Base-by-base conservation (phyloP, 2,329 filamentous ascomycete species). In the Fusarium nodosum region DNA sequence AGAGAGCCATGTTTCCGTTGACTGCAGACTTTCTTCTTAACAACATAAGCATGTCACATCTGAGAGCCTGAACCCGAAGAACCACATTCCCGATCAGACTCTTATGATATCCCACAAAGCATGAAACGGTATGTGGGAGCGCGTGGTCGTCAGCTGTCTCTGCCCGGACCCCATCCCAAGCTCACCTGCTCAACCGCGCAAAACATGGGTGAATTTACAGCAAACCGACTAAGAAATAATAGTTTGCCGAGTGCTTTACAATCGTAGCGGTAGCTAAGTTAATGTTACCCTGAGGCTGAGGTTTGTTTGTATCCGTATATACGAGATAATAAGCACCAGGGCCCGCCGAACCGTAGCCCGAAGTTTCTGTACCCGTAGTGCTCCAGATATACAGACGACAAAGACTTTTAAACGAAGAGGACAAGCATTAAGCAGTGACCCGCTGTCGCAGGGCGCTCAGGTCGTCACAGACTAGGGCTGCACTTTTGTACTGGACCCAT, bases 361-460 rank as follows among this genome's bases (percentile, higher is more conserved):
- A 39, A 41, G 28, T 16, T 24, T 54, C 30, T 26, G 18, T 45
- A 12, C 45, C 30, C 20, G 18, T 45, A 12, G 18, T 56, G 53
- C 42, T 30, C 26, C 42, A 36, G 42, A 20, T 36, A 38, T 34
- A 56, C 31, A 47, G 41, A 64, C 13, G 18, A 20, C n/a, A 41
- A 31, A 28, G 34, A 31, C 31, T 30, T 46, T 57, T 30, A 24
- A 54, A 18, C 38, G 36, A 41, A 24, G 7, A 55, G 26, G 33
- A 54, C 39, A 62, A n/a, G 45, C 45, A 64, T 57, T 50, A 39
- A 38, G 41, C 20, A 47, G 44, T 46, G 59, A n/a, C 52, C 52
- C 52, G 30, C 31, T 34, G 42, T 56, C 38, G 38, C 66, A 69
- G 61, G 61, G 38, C 42, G 42, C 36, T 52, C 58, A 62, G 57